Evolutionary conservation across 2,329 filamentous ascomycete genomes (phyloP).

Genomic region (Diaporthe longicolla): DNA sequence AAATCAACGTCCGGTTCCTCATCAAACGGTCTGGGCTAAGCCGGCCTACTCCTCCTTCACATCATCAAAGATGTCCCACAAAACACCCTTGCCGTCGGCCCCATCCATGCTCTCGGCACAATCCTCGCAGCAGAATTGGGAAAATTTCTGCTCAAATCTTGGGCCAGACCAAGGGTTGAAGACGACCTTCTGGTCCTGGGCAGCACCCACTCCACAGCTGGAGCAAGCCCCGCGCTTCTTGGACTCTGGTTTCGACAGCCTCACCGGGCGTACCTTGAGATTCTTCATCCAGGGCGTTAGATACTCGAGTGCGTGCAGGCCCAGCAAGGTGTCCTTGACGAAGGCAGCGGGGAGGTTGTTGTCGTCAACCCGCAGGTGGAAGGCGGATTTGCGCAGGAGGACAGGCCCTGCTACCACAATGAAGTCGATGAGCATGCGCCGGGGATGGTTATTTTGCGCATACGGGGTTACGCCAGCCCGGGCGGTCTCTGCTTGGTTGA

Average conservation of each 20-base stretch:
- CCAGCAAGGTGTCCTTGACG: background rate
- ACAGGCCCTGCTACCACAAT: slow-evolving; percentile 17
- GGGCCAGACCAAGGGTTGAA: slow-evolving; percentile 2
- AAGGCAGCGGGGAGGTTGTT: background rate
- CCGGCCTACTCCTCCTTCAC: background rate
- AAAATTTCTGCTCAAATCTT: background rate
- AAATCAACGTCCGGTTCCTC: too few species aligned
- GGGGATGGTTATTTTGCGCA: background rate
- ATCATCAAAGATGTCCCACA: background rate
- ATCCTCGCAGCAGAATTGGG: slow-evolving; percentile 18
- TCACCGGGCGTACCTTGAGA: background rate
- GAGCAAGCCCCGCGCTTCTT: slow-evolving; percentile 7
- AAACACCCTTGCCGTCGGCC: background rate
- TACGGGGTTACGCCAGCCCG: too few species aligned
- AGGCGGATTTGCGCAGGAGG: background rate
- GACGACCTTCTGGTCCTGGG: background rate
- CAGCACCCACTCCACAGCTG: background rate
- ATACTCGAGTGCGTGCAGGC: background rate
- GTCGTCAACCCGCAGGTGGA: background rate
- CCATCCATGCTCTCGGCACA: slow-evolving; percentile 9
- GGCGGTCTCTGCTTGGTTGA: background rate
- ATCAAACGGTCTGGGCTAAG: too few species aligned
- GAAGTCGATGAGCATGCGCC: slow-evolving; percentile 36
- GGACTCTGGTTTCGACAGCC: accelerated
- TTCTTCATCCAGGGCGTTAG: slow-evolving; percentile 29